Conservation (phyloP, 768 basidiomycete genomes). For the Podaxis pistillaris region DNA sequence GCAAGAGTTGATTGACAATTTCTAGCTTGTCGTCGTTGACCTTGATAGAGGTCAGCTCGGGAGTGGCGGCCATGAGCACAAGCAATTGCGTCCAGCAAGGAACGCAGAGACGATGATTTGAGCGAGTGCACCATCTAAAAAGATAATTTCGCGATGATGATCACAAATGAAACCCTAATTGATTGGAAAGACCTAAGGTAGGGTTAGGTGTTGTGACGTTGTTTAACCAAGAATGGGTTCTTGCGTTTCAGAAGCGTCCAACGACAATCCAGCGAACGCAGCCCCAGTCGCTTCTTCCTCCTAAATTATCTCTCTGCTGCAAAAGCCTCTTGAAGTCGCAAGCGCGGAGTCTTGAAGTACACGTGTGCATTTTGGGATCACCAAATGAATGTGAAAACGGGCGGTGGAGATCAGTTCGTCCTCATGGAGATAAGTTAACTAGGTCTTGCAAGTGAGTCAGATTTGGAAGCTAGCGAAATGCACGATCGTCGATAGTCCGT, state of each 20-base stretch:
- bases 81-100: neutral
- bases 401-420: neutral
- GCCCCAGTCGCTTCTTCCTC: neutral
- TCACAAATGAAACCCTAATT: neutral
- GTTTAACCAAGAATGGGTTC: no score
- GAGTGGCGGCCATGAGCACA: constrained; percentile 24
- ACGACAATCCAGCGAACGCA: neutral
- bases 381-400: neutral
- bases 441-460: neutral
- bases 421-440: neutral
- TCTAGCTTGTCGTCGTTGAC: constrained; percentile 51
- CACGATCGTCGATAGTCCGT: neutral
- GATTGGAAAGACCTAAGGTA: neutral
- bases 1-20: constrained; percentile 87
- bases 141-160: neutral
- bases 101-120: neutral
- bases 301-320: neutral
- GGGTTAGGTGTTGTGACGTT: neutral
- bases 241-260: neutral
- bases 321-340: neutral
- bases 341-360: neutral
- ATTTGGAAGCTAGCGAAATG: neutral
- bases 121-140: neutral
- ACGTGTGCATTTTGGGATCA: neutral
- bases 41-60: constrained; percentile 38